Evolutionary conservation across 2,329 filamentous ascomycete species (phyloP).

Genomic region (Pseudogymnoascus sp.): DNA sequence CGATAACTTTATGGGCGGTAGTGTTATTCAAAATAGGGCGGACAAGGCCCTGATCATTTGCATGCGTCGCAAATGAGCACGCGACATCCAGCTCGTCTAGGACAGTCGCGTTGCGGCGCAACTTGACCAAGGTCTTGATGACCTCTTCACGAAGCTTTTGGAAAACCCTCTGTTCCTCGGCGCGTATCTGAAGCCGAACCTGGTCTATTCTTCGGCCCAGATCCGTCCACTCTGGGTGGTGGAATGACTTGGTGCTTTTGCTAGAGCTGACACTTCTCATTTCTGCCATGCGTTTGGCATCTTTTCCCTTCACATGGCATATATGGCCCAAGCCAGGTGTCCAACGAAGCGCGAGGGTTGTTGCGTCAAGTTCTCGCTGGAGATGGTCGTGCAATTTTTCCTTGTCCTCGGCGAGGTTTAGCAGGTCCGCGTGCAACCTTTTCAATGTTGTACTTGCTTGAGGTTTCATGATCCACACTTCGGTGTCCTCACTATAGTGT

Average conservation of each 20-base stretch:
- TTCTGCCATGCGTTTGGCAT: constrained; percentile 37
- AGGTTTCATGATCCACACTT: constrained; percentile 58
- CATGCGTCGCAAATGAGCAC: constrained; percentile 74
- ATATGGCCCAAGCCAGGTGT: constrained; percentile 81
- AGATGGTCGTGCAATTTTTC: constrained; percentile 50
- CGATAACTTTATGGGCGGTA: constrained; percentile 65
- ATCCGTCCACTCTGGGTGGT: constrained; percentile 73
- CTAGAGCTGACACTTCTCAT: constrained; percentile 62
- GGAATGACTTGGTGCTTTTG: constrained; percentile 77
- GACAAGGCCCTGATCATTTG: constrained; percentile 62
- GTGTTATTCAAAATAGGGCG: constrained; percentile 63
- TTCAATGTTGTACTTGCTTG: constrained; percentile 58
- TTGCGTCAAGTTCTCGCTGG: constrained; percentile 49
- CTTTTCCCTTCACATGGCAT: constrained; percentile 80
- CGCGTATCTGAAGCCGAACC: constrained; percentile 65
- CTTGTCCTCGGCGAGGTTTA: constrained; percentile 52
- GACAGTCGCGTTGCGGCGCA: constrained; percentile 82
- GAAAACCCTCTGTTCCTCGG: constrained; percentile 79
- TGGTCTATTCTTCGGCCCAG: constrained; percentile 76
- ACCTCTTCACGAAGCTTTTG: constrained; percentile 64
- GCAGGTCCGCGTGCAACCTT: constrained; percentile 60
- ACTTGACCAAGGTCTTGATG: constrained; percentile 70
- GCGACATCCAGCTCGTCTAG: constrained; percentile 90
- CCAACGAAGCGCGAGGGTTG: constrained; percentile 73
- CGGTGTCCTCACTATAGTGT: constrained; percentile 50